Conservation (phyloP, 2,329 filamentous ascomycete species). For the Ceratocystis cubensis region DNA sequence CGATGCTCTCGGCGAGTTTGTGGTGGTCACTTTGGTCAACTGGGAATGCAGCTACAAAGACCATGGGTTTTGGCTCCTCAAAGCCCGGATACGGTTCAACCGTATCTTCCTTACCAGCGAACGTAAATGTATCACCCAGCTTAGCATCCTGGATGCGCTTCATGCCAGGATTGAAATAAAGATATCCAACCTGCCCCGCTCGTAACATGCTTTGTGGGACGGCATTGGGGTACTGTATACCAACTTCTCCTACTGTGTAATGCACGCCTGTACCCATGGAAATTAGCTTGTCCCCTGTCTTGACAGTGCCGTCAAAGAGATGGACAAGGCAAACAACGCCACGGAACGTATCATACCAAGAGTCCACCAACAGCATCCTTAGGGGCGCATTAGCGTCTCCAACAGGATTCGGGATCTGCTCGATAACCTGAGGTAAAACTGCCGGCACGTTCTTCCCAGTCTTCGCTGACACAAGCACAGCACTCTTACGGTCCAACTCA, state of each 20-base stretch:
- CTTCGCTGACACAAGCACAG: slow-evolving; percentile 70
- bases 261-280: slow-evolving; percentile 80
- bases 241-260: slow-evolving; percentile 91
- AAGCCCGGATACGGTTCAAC: slow-evolving; percentile 83
- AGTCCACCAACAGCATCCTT: slow-evolving; percentile 82
- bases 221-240: slow-evolving; percentile 86
- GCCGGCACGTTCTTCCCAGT: slow-evolving; percentile 76
- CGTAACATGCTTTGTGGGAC: slow-evolving; percentile 68
- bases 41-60: slow-evolving; percentile 93
- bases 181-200: slow-evolving; percentile 90
- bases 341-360: slow-evolving; percentile 95
- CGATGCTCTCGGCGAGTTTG: slow-evolving; percentile 84
- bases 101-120: slow-evolving; percentile 57
- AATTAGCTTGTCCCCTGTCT: slow-evolving; percentile 70
- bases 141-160: slow-evolving; percentile 92
- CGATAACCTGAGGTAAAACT: slow-evolving; percentile 75
- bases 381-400: slow-evolving; percentile 57
- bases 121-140: slow-evolving; percentile 89
- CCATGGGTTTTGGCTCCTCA: slow-evolving; percentile 96
- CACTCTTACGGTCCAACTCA: slow-evolving; percentile 68
- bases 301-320: slow-evolving; percentile 77
- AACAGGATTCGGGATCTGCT: slow-evolving; percentile 66
- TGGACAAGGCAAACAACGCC: slow-evolving; percentile 85
- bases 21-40: slow-evolving; percentile 80
- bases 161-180: slow-evolving; percentile 98